These are phyloP conservation scores for Royoungia palumana DNA, from an alignment of 768 basidiomycete genomes.

Conservation along the genomic window DNA sequence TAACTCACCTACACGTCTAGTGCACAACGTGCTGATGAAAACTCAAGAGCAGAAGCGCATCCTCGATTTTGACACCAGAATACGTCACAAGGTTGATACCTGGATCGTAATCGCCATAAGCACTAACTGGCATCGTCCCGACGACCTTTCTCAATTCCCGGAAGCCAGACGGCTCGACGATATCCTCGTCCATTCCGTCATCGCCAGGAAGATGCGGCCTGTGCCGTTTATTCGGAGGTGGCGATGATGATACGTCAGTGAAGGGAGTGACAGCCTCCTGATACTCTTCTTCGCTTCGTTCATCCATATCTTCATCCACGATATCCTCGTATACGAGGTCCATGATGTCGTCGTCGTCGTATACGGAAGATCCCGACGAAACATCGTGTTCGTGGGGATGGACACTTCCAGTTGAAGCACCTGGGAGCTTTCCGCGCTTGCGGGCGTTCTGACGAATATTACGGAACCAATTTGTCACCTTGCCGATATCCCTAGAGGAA, in stretches of 20 bases:
- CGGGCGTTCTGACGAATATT: constrained; percentile 80
- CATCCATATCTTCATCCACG: constrained; percentile 49
- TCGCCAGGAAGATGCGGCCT: constrained; percentile 31
- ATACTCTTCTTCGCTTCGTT: constrained; percentile 64
- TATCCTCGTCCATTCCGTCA: constrained; percentile 28
- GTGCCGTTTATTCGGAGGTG: constrained; percentile 32
- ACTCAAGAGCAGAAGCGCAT: constrained; percentile 68
- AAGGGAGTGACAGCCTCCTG: constrained; percentile 75
- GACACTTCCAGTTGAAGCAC: constrained; percentile 34
- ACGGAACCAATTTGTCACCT: constrained; percentile 87
- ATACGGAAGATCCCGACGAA: constrained; percentile 52
- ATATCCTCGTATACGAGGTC: constrained; percentile 44
- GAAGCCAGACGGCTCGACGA: constrained; percentile 41
- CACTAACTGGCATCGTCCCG: constrained; percentile 18
- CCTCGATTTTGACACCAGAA: constrained; percentile 65
- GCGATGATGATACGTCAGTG: constrained; percentile 47
- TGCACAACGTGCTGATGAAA: constrained; percentile 69
- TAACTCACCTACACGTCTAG: constrained; percentile 33
- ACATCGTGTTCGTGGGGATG: constrained; percentile 44
- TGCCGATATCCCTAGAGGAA: constrained; percentile 63
- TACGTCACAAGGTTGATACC: constrained; percentile 32
- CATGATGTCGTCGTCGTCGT: constrained; percentile 44
- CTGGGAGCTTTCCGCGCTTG: constrained; percentile 59
- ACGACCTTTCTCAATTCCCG: constrained; percentile 49
- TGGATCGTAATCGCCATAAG: constrained; percentile 24